Conservation (phyloP, 495 filamentous ascomycete genomes). For the Terfezia claveryi region DNA sequence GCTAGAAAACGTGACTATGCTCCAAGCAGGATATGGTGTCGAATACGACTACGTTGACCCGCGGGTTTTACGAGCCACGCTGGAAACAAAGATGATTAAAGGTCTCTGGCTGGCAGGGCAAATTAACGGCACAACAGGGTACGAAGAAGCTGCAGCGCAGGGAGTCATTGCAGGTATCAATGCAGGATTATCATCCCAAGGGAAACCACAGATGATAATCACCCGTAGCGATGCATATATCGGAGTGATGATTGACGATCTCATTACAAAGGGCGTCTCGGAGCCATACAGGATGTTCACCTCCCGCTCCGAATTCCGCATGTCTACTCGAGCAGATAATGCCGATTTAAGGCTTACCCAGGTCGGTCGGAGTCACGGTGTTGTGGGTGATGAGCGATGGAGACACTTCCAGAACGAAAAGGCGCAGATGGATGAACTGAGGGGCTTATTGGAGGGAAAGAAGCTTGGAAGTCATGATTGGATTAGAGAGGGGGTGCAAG, state of each 20-base stretch:
- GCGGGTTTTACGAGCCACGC: slow-evolving; percentile 56
- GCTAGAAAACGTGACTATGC: slow-evolving; percentile 77
- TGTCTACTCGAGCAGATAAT: slow-evolving; percentile 78
- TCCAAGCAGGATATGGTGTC: slow-evolving; percentile 90
- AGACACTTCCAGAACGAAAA: slow-evolving; percentile 37
- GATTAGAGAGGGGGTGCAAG: slow-evolving; percentile 42
- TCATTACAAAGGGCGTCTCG: slow-evolving; percentile 88
- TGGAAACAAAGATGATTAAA: slow-evolving; percentile 80
- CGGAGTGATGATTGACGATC: slow-evolving; percentile 96
- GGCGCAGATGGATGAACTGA: slow-evolving; percentile 41
- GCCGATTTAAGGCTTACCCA: slow-evolving; percentile 72
- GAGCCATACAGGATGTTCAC: slow-evolving; percentile 99
- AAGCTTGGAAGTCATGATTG: slow-evolving; percentile 37
- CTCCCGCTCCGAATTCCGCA: slow-evolving; percentile 81
- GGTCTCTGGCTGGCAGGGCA: slow-evolving; percentile 89
- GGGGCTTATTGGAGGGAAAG: slow-evolving; percentile 32
- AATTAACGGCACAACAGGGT: slow-evolving; percentile 95
- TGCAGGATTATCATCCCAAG: slow-evolving; percentile 56
- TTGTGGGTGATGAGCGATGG: slow-evolving; percentile 73
- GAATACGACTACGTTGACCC: slow-evolving; percentile 99
- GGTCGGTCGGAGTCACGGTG: slow-evolving; percentile 51
- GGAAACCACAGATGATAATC: slow-evolving; percentile 39
- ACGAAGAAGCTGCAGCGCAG: slow-evolving; percentile 91
- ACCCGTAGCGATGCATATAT: slow-evolving; percentile 84
- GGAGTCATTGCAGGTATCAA: slow-evolving; percentile 86